Evolutionary conservation across 2,329 filamentous ascomycete genomes (phyloP).

Genomic region (Mollisiaceae sp.): DNA sequence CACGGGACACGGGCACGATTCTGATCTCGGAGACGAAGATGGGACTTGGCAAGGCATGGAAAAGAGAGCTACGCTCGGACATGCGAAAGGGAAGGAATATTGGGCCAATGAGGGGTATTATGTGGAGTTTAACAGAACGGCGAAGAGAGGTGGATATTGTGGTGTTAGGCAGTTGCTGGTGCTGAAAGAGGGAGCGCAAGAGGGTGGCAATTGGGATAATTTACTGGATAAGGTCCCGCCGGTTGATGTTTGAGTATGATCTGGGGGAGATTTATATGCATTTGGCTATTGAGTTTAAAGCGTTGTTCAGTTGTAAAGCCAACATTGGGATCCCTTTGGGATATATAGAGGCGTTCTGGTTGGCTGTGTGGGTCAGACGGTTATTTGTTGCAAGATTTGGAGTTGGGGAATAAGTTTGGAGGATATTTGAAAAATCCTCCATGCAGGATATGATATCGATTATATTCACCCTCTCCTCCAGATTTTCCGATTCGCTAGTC

Average conservation of each 20-base stretch:
- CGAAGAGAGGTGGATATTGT: slow-evolving; percentile 60
- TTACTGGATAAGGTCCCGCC: slow-evolving; percentile 38
- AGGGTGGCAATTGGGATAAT: slow-evolving; percentile 44
- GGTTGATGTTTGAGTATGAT: slow-evolving; percentile 26
- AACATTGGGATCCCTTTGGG: background rate
- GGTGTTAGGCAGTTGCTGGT: slow-evolving; percentile 58
- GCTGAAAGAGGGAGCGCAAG: slow-evolving; percentile 42
- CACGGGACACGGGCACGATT: slow-evolving; percentile 2
- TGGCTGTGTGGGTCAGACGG: background rate
- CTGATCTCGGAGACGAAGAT: slow-evolving; percentile 32
- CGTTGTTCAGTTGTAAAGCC: background rate
- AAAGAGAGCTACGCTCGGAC: slow-evolving; percentile 35
- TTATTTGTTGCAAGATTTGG: no score
- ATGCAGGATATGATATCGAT: no score
- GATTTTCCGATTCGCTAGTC: no score
- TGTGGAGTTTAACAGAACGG: slow-evolving; percentile 50
- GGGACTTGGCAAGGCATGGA: slow-evolving; percentile 12
- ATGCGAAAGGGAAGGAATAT: slow-evolving; percentile 28
- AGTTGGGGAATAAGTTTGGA: no score
- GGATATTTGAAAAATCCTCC: no score
- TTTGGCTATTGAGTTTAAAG: background rate
- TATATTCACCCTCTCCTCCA: no score
- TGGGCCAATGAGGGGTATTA: slow-evolving; percentile 45
- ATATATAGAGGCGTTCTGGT: background rate
- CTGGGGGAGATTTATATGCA: background rate